Evolutionary conservation across 2,329 filamentous ascomycete species (phyloP).

Genomic region (Aspergillus alliaceus): DNA sequence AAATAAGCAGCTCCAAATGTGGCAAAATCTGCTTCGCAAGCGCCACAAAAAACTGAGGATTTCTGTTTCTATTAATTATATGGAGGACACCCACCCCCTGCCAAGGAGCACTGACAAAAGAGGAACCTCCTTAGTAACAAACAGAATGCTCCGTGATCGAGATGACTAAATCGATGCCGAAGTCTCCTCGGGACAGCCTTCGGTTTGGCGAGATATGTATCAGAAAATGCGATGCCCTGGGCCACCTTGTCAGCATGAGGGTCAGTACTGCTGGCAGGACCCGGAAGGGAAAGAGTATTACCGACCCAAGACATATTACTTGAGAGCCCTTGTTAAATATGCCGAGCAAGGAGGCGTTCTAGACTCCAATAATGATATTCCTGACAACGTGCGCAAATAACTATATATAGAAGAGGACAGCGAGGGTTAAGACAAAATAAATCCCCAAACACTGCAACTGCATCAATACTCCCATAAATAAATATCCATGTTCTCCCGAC

Average conservation of each 20-base stretch:
- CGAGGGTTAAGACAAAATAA: too few species aligned
- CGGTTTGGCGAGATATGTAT: constrained; percentile 33
- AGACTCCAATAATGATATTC: too few species aligned
- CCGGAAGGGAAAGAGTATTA: constrained; percentile 35
- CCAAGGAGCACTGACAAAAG: constrained; percentile 13
- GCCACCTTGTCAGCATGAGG: too few species aligned
- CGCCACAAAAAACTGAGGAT: constrained; percentile 26
- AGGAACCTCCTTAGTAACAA: constrained; percentile 20
- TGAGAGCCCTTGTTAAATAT: too few species aligned
- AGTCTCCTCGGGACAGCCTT: constrained; percentile 22
- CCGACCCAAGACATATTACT: constrained; percentile 28
- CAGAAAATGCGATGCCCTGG: constrained; percentile 31
- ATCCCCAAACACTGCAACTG: constrained; percentile 1
- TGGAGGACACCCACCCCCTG: constrained; percentile 15
- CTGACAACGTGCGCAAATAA: too few species aligned
- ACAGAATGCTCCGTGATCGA: constrained; percentile 26
- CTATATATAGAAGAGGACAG: too few species aligned
- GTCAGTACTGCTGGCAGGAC: constrained; percentile 36
- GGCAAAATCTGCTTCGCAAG: constrained; percentile 17
- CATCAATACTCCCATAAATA: constrained; percentile 21
- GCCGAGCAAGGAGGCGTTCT: too few species aligned
- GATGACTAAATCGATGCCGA: constrained; percentile 25
- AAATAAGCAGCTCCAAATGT: constrained; percentile 21
- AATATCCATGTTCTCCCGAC: constrained; percentile 30
- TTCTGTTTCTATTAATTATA: too few species aligned